A percentile compares a stretch with the other conserved stretches of the same genome.
phyloP scores from a whole-genome alignment of 2,329 filamentous ascomycete genomes.

The Neofusicoccum sp. region DNA sequence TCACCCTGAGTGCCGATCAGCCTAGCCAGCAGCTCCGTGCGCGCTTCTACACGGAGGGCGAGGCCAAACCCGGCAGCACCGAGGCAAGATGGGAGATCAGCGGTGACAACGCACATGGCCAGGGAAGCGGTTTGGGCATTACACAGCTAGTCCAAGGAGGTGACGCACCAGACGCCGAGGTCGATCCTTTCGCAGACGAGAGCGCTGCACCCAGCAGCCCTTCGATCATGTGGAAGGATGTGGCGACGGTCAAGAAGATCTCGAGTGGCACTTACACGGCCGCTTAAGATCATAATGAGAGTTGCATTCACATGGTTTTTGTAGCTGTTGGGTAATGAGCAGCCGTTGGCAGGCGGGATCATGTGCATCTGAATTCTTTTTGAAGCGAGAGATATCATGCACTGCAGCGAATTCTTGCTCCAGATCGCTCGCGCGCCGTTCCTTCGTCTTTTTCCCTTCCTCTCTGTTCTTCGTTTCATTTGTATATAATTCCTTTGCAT shows the following conservation, averaged over 20 bases:
- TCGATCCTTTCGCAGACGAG: slow-evolving; percentile 71
- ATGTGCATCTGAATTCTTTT: not conserved
- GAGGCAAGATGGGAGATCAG: slow-evolving; percentile 79
- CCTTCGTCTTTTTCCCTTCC: not conserved
- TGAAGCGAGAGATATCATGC: slow-evolving; percentile 14
- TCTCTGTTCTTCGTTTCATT: slow-evolving; percentile 1
- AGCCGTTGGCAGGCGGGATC: slow-evolving; percentile 2
- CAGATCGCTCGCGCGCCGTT: not conserved
- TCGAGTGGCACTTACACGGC: slow-evolving; percentile 35
- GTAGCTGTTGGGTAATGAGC: slow-evolving; percentile 10
- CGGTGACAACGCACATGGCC: slow-evolving; percentile 46
- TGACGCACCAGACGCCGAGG: slow-evolving; percentile 43
- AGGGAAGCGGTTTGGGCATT: slow-evolving; percentile 64
- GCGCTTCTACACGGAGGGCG: slow-evolving; percentile 71
- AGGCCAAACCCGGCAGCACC: slow-evolving; percentile 69
- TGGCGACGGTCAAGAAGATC: slow-evolving; percentile 36
- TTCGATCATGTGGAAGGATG: slow-evolving; percentile 32
- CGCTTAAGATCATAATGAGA: not conserved
- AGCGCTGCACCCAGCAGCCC: slow-evolving; percentile 34
- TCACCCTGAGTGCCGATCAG: slow-evolving; percentile 61
- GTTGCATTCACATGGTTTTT: not conserved
- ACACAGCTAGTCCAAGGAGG: slow-evolving; percentile 44
- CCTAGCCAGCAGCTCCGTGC: slow-evolving; percentile 75
- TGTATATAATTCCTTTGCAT: slow-evolving; percentile 4
- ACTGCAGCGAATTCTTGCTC: not conserved